Evolutionary conservation across 352 stramenopile genomes (phyloP).

Genomic region (Thraustochytrium sp.): DNA sequence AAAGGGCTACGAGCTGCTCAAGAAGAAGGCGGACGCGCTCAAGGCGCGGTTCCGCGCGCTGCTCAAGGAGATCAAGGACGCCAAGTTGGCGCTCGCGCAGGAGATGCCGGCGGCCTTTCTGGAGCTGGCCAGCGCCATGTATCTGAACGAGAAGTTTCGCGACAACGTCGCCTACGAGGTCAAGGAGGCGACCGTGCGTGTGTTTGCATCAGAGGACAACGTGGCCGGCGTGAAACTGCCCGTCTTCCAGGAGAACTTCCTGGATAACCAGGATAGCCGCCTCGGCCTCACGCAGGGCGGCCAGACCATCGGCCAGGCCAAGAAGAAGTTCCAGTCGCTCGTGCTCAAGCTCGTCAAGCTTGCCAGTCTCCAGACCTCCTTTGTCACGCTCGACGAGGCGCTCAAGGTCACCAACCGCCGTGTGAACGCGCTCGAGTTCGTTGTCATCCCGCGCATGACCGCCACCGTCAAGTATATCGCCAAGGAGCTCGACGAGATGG

Average conservation of each 20-base stretch:
- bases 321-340: conserved; percentile 73
- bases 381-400: conserved; percentile 96
- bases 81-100: conserved; percentile 58
- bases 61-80: conserved; percentile 78
- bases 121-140: conserved; percentile 95
- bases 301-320: conserved; percentile 92
- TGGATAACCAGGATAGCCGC: conserved; percentile 55
- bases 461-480: conserved; percentile 93
- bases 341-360: conserved; percentile 76
- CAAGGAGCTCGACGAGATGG: conserved; percentile 94
- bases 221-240: conserved; percentile 97
- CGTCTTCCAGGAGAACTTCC: conserved; percentile 77
- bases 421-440: conserved; percentile 98
- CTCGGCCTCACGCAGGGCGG: conserved; percentile 90
- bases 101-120: conserved; percentile 66
- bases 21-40: conserved; percentile 98
- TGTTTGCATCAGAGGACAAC: conserved; percentile 96
- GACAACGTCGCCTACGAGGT: conserved; percentile 85
- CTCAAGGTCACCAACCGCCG: conserved; percentile 96
- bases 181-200: conserved; percentile 87
- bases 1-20: conserved; percentile 78
- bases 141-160: conserved; percentile 92
- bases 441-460: conserved; percentile 97
- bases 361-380: conserved; percentile 89
- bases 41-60: conserved; percentile 89